These are phyloP conservation scores for Astrocystis sublimbata DNA, from an alignment of 495 filamentous ascomycete species.

Conservation along the genomic window DNA sequence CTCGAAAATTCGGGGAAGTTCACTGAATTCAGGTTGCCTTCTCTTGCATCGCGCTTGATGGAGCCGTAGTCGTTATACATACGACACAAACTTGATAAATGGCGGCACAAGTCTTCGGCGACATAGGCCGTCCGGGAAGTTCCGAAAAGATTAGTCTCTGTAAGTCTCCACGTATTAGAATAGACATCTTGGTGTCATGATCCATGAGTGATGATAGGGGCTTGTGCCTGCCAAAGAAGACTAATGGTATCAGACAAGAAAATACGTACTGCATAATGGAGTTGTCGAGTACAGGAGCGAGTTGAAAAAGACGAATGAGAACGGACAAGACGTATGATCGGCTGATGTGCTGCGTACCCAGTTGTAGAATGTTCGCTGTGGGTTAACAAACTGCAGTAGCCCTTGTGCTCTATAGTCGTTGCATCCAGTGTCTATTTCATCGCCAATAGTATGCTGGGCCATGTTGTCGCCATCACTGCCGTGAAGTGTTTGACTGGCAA, in stretches of 20 bases:
- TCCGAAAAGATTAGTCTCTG: conserved; percentile 9
- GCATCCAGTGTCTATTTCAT: too few species aligned
- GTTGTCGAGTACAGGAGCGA: conserved; percentile 28
- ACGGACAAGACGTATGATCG: conserved; percentile 40
- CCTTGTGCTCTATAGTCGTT: too few species aligned
- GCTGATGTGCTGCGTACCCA: conserved; percentile 43
- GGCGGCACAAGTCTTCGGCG: conserved; percentile 28
- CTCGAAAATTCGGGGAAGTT: conserved; percentile 45
- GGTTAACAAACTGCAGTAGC: too few species aligned
- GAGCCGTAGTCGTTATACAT: conserved; percentile 48
- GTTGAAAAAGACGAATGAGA: conserved; percentile 38
- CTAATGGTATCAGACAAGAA: too few species aligned
- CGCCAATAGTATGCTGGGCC: too few species aligned
- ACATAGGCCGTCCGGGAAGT: conserved; percentile 28
- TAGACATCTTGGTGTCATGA: too few species aligned
- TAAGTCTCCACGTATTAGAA: too few species aligned
- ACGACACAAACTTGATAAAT: conserved; percentile 40
- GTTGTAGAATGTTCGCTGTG: conserved; percentile 17
- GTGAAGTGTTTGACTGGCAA: not conserved
- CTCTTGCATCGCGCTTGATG: conserved; percentile 31
- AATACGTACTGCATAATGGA: too few species aligned
- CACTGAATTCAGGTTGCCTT: conserved; percentile 43
- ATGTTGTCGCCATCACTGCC: too few species aligned
- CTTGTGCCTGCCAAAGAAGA: too few species aligned
- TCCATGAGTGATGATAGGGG: too few species aligned